A percentile compares a stretch with the other conserved stretches of the same genome.
These are phyloP conservation scores for Pythium vanterpoolii DNA, from an alignment of 352 stramenopile species.

Conservation along the genomic window DNA sequence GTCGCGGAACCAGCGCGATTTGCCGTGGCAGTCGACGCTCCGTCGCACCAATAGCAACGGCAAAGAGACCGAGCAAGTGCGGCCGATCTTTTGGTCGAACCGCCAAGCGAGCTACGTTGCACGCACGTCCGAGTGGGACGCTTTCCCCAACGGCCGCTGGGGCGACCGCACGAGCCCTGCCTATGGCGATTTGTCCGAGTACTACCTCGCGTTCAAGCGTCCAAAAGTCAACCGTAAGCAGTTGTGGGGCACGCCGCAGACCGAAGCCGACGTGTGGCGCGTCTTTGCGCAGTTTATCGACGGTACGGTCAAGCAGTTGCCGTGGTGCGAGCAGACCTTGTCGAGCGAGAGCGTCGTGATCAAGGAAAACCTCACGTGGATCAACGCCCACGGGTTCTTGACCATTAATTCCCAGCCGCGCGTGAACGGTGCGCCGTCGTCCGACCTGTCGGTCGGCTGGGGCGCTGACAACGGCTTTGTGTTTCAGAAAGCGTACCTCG, in stretches of 20 bases:
- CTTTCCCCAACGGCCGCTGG: conserved; percentile 96
- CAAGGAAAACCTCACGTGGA: conserved; percentile 70
- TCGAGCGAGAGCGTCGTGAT: conserved; percentile 92
- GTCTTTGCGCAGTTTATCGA: conserved; percentile 92
- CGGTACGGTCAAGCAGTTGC: conserved; percentile 85
- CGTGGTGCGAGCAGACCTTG: conserved; percentile 96
- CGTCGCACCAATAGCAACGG: conserved; percentile 61
- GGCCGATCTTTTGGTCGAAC: conserved; percentile 99
- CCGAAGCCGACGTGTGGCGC: conserved; percentile 90
- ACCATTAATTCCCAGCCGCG: conserved; percentile 95
- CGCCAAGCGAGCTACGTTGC: conserved; percentile 96
- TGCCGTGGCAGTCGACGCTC: conserved; percentile 73
- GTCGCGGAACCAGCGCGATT: conserved; percentile 53
- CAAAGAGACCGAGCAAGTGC: conserved; percentile 80
- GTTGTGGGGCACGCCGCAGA: conserved; percentile 83
- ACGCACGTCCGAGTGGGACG: conserved; percentile 95
- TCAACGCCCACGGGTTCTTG: conserved; percentile 91
- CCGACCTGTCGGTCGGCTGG: conserved; percentile 93
- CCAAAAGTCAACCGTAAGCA: conserved; percentile 67
- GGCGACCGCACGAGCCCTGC: conserved; percentile 92
- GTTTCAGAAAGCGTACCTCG: conserved; percentile 99
- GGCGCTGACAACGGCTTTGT: conserved; percentile 92
- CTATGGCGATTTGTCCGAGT: conserved; percentile 95
- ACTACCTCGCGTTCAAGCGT: conserved; percentile 89
- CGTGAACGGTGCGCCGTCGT: conserved; percentile 90